Evolutionary conservation across 1,139 yeast genomes (phyloP).

Genomic region (Kodamaea sp.): DNA sequence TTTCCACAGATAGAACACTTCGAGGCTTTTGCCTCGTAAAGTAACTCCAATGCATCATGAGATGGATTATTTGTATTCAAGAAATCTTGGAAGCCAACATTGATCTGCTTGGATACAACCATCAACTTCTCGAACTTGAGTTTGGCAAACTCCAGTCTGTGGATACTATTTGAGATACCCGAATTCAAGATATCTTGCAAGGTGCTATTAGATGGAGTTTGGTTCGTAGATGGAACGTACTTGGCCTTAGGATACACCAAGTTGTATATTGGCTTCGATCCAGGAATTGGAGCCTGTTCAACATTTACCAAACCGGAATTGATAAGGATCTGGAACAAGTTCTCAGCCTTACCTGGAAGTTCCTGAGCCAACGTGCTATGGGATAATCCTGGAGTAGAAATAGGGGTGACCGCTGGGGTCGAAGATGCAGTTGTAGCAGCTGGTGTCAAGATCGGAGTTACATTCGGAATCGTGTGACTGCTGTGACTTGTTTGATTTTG

Average conservation of each 20-base stretch:
- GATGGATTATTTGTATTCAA: constrained; percentile 24
- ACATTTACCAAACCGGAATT: constrained; percentile 40
- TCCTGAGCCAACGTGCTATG: neutral
- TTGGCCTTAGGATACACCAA: constrained; percentile 40
- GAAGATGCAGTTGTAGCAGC: constrained; percentile 7
- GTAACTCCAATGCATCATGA: constrained; percentile 24
- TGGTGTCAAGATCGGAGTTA: constrained; percentile 1
- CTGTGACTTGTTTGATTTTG: constrained; percentile 4
- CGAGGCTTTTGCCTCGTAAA: constrained; percentile 66
- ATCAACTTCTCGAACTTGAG: constrained; percentile 30
- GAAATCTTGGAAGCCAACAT: constrained; percentile 36
- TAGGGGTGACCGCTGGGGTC: constrained; percentile 11
- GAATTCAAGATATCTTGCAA: constrained; percentile 35
- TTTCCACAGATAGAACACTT: constrained; percentile 92
- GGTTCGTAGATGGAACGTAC: constrained; percentile 22
- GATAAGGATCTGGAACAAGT: constrained; percentile 33
- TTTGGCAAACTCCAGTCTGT: constrained; percentile 25
- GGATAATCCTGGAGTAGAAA: constrained; percentile 12
- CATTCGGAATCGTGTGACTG: constrained; percentile 3
- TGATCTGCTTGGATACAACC: constrained; percentile 19
- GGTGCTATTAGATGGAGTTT: constrained; percentile 26
- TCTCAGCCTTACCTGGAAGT: constrained; percentile 11
- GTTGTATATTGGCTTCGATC: constrained; percentile 40
- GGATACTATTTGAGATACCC: constrained; percentile 17
- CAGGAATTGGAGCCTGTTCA: constrained; percentile 47